Evolutionary conservation across 2,329 filamentous ascomycete genomes (phyloP), one percentile per base, ranked within the genome.

Genomic region (Claviceps maximensis): DNA sequence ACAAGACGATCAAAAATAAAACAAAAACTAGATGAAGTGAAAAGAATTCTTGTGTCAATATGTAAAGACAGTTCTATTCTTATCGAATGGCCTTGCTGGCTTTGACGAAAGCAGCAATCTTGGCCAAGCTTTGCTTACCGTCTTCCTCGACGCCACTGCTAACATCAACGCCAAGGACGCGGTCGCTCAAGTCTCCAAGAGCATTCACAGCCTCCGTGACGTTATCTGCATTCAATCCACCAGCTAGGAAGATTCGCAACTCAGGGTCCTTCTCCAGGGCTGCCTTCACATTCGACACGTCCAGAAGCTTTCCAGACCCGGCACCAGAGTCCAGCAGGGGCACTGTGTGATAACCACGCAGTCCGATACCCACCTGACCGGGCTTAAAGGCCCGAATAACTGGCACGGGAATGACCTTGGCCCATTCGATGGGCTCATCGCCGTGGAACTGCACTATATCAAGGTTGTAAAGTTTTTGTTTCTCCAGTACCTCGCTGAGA

Each of bases 381-480:
- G 89, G 89, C 51, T 83, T 82, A 70, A 97, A 98, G 49, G 84
- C 86, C 58, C 83, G 84, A 58, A 98, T 83, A 5, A 98, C 90
- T 0, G 93, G 93, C 0, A 96, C 89, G 1, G 93, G 90, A 49
- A 98, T 89, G n/a, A 86, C 70, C 47, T 72, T 79, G 1, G 90
- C 84, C 90, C 91, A 98, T 66, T 98, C 93, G 4, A 96, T 63
- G 2, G 93, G 91, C 65, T 98, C 94, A 47, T 84, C 78, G 9
- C 93, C 94, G 64, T 98, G 93, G 2, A 98, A 78, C 65, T 98
- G 93, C 7, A 98, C 87, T 51, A 95, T 72, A 65, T 98, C 93
- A 45, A 98, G 79, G 47, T 78, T 75, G 58, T 95, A 82, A 13
- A 82, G 74, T 58, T 80, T 80, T 61, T 94, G 87, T 65, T 91